Evolutionary conservation across 2,329 filamentous ascomycete genomes (phyloP).

Genomic region (Aciculosporium take): DNA sequence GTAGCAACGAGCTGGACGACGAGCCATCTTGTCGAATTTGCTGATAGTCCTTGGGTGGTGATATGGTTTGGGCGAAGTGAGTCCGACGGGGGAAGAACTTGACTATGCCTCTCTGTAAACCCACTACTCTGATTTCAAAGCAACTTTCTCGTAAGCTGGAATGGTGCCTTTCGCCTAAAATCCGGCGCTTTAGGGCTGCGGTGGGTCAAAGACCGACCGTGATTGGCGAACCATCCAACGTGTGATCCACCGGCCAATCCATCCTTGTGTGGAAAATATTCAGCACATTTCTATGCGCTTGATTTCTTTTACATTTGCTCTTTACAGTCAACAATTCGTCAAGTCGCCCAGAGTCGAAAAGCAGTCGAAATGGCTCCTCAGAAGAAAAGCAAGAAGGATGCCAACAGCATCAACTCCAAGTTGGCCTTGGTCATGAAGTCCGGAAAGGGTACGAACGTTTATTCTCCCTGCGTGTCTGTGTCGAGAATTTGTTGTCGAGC

Average conservation of each 20-base stretch:
- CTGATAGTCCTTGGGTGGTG: constrained; percentile 20
- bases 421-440: constrained; percentile 50
- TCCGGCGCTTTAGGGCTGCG: constrained; percentile 27
- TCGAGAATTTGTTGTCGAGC: not conserved
- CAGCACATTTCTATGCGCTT: not conserved
- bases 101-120: constrained; percentile 17
- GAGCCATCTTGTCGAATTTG: constrained; percentile 83
- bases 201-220: not conserved
- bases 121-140: constrained; percentile 40
- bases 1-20: constrained; percentile 98
- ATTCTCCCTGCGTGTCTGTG: not conserved
- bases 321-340: constrained; percentile 12
- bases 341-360: constrained; percentile 19
- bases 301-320: not conserved
- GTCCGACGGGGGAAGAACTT: constrained; percentile 14
- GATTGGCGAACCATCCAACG: not conserved
- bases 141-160: constrained; percentile 20
- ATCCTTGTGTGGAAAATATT: constrained; percentile 1
- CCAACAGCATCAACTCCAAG: constrained; percentile 52
- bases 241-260: not conserved
- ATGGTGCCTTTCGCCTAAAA: constrained; percentile 22
- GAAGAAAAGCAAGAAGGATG: constrained; percentile 79
- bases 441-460: constrained; percentile 53
- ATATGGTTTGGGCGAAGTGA: constrained; percentile 22
- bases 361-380: constrained; percentile 48